Conservation (phyloP, 352 stramenopile species). For the Phytophthora pisi region DNA sequence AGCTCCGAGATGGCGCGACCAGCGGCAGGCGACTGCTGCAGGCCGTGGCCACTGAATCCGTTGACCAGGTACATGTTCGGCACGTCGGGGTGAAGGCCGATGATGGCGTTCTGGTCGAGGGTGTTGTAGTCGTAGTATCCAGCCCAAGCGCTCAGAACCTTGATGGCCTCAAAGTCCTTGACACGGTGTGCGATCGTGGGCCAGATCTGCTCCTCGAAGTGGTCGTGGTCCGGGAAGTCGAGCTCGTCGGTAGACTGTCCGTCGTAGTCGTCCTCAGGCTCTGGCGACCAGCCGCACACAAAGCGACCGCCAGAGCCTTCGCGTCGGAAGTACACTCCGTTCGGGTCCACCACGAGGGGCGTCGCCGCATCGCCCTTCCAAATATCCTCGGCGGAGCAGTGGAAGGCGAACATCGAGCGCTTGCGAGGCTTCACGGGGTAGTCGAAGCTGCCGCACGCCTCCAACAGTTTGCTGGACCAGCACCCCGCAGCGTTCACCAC, state of each 20-base stretch:
- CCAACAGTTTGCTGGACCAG: conserved; percentile 73
- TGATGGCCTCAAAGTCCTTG: conserved; percentile 80
- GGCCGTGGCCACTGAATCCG: conserved; percentile 82
- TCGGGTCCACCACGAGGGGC: conserved; percentile 76
- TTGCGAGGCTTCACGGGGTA: conserved; percentile 83
- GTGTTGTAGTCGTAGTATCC: conserved; percentile 91
- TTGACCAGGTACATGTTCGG: conserved; percentile 87
- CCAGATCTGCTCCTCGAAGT: conserved; percentile 85
- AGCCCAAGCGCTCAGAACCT: conserved; percentile 77
- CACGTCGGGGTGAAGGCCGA: conserved; percentile 76
- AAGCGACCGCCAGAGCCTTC: conserved; percentile 77
- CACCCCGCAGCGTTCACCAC: conserved; percentile 81
- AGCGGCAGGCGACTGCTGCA: conserved; percentile 81
- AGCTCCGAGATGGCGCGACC: conserved; percentile 80
- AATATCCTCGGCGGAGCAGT: conserved; percentile 73
- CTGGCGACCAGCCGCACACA: conserved; percentile 71
- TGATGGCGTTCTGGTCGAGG: conserved; percentile 89
- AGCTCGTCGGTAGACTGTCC: conserved; percentile 70
- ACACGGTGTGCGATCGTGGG: conserved; percentile 80
- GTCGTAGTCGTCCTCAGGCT: conserved; percentile 63
- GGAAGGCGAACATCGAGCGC: conserved; percentile 79
- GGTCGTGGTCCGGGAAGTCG: conserved; percentile 63
- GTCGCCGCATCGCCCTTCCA: conserved; percentile 73
- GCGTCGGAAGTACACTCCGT: conserved; percentile 81
- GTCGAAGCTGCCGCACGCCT: conserved; percentile 70